Evolutionary conservation across 345 rosid genomes (phyloP).

Genomic region (Salix suchowensis): DNA sequence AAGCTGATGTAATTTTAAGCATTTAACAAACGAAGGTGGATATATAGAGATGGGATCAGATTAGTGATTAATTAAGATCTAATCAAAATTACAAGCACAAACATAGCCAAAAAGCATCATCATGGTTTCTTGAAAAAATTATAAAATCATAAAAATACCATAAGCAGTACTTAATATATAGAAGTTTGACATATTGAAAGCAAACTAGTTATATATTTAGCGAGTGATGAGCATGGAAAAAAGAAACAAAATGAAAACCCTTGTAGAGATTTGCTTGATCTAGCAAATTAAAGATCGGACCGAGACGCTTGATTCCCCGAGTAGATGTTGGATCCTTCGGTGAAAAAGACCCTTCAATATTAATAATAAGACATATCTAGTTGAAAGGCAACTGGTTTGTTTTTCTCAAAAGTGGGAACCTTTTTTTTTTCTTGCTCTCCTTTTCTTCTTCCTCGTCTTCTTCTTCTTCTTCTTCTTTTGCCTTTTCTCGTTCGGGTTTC

Average conservation of each 20-base stretch:
- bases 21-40: background rate
- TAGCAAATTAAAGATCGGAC: slow-evolving; percentile 44
- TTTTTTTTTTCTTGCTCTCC: background rate
- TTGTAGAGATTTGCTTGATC: slow-evolving; percentile 28
- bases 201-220: background rate
- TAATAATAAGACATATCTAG: background rate
- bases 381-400: background rate
- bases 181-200: background rate
- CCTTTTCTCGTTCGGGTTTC: slow-evolving; percentile 16
- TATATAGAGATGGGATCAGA: background rate
- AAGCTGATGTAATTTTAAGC: background rate
- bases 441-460: slow-evolving; percentile 12
- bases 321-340: slow-evolving; percentile 24
- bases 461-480: slow-evolving; percentile 1
- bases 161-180: background rate
- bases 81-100: background rate
- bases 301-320: slow-evolving; percentile 62
- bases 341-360: slow-evolving; percentile 15
- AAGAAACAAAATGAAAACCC: background rate
- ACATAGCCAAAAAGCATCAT: background rate
- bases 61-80: background rate
- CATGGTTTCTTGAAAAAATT: background rate
- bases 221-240: background rate
- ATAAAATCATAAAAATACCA: background rate
- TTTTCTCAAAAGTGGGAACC: background rate